Evolutionary conservation across 2,329 filamentous ascomycete species (phyloP).

Genomic region (Fusarium sterilihyphosum): DNA sequence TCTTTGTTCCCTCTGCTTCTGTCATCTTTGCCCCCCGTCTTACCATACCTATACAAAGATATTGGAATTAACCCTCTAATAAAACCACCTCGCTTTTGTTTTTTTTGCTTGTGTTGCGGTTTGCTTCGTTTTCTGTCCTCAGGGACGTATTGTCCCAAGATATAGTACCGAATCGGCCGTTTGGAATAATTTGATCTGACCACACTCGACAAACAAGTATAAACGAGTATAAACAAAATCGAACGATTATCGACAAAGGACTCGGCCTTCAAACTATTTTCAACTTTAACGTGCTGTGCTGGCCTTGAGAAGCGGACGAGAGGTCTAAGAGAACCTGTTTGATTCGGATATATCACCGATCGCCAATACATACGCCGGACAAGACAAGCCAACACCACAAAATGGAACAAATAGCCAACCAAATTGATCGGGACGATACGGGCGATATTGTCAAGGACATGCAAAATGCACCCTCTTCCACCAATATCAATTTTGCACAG

Average conservation of each 20-base stretch:
- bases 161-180: background rate
- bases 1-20: conserved; percentile 29
- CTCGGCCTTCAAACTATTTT: background rate
- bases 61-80: background rate
- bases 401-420: conserved; percentile 24
- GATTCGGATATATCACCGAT: background rate
- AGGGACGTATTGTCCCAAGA: conserved; percentile 21
- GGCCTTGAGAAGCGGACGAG: background rate
- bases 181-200: background rate
- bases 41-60: background rate
- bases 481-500: background rate
- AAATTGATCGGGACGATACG: background rate
- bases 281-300: background rate
- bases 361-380: background rate
- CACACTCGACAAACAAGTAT: background rate
- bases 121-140: conserved; percentile 2
- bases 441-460: background rate
- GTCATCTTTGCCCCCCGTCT: conserved; percentile 2
- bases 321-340: background rate
- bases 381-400: background rate
- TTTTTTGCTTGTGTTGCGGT: conserved; percentile 1
- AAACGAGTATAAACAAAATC: background rate
- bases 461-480: background rate
- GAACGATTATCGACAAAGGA: conserved; percentile 7
- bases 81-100: background rate